phyloP scores from a whole-genome alignment of 2,329 filamentous ascomycete species.

The Trichoderma semiorbis region DNA sequence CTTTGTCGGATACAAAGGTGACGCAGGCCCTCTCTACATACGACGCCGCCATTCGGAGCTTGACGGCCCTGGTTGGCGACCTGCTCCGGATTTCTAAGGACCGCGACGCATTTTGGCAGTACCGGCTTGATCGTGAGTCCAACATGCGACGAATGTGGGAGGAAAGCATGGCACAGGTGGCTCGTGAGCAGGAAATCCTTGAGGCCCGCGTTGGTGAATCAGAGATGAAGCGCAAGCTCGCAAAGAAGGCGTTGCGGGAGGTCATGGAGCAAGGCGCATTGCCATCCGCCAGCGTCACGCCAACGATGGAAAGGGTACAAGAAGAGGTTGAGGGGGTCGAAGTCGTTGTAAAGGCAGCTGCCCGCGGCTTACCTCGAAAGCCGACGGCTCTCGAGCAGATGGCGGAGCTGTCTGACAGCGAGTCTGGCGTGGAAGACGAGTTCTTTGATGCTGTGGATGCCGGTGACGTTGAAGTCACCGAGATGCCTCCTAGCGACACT shows the following conservation, averaged over 20 bases:
- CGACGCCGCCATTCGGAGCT: constrained; percentile 81
- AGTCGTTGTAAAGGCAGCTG: constrained; percentile 37
- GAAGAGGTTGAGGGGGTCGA: constrained; percentile 31
- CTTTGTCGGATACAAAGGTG: constrained; percentile 73
- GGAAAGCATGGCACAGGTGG: constrained; percentile 97
- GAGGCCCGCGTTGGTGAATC: constrained; percentile 85
- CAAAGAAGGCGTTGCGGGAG: constrained; percentile 85
- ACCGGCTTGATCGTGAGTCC: constrained; percentile 83
- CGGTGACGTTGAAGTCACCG: constrained; percentile 79
- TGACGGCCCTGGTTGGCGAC: constrained; percentile 81
- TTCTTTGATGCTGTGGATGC: constrained; percentile 97
- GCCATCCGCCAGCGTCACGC: constrained; percentile 29
- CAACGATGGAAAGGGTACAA: constrained; percentile 29
- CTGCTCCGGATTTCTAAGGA: constrained; percentile 89
- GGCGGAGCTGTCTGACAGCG: constrained; percentile 72
- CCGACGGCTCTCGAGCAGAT: constrained; percentile 68
- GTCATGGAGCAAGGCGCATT: constrained; percentile 61
- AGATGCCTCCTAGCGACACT: constrained; percentile 54
- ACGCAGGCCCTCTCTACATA: constrained; percentile 79
- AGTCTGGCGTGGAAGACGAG: constrained; percentile 80
- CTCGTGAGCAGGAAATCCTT: constrained; percentile 86
- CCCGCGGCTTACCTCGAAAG: constrained; percentile 47
- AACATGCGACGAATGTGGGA: constrained; percentile 97
- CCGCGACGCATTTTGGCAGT: constrained; percentile 95
- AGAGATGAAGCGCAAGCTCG: constrained; percentile 83